phyloP scores from a whole-genome alignment of 768 basidiomycete genomes.

The Galerina sulciceps region DNA sequence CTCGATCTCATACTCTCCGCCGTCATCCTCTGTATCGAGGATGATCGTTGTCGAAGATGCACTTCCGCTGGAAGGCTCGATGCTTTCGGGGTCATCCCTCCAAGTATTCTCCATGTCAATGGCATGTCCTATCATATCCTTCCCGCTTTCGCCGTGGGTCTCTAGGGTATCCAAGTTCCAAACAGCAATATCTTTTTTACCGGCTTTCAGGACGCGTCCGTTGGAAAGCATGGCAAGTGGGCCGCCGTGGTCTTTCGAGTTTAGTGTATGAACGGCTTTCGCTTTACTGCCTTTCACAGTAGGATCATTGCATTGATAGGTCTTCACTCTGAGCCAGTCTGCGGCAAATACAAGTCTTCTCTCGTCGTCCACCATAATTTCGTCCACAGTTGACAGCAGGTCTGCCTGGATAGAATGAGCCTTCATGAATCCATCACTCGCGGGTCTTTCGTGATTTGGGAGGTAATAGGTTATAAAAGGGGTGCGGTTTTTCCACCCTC shows the following conservation, averaged over 20 bases:
- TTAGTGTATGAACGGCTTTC: constrained; percentile 33
- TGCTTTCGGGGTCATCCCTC: constrained; percentile 27
- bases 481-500: constrained; percentile 38
- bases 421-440: constrained; percentile 11
- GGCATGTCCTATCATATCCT: constrained; percentile 23
- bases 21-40: constrained; percentile 2
- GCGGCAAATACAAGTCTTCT: constrained; percentile 41
- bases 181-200: constrained; percentile 32
- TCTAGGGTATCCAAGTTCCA: constrained; percentile 40
- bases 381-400: constrained; percentile 15
- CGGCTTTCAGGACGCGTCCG: constrained; percentile 35
- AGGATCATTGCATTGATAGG: constrained; percentile 33
- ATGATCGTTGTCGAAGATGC: constrained; percentile 15
- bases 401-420: constrained; percentile 18
- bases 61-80: constrained; percentile 32
- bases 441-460: constrained; percentile 18
- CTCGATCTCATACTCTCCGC: constrained; percentile 6
- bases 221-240: constrained; percentile 33
- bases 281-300: background rate
- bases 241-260: constrained; percentile 24
- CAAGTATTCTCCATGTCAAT: constrained; percentile 15
- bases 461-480: constrained; percentile 32
- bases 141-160: constrained; percentile 32
- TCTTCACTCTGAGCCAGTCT: constrained; percentile 39
- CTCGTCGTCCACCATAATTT: constrained; percentile 29